phyloP scores from a whole-genome alignment of 768 basidiomycete species.

The Boletales sp. region DNA sequence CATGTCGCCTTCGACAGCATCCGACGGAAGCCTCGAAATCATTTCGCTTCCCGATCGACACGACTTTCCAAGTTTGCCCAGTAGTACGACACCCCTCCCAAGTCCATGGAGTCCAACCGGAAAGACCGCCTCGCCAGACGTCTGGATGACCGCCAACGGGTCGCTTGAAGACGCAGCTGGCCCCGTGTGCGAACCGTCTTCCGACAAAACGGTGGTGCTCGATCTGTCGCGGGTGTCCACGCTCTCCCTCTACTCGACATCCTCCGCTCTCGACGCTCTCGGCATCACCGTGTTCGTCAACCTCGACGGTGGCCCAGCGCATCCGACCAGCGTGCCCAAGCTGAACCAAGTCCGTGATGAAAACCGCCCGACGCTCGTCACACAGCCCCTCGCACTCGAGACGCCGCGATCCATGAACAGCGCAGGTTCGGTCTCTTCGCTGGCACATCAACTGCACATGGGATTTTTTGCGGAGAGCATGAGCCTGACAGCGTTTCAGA shows the following conservation, averaged over 20 bases:
- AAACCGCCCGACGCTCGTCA: background rate
- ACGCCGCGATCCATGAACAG: background rate
- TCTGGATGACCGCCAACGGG: slow-evolving; percentile 27
- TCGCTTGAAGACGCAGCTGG: slow-evolving; percentile 14
- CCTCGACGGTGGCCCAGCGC: slow-evolving; percentile 3
- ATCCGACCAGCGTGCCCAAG: background rate
- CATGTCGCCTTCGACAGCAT: slow-evolving; percentile 16
- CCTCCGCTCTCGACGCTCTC: slow-evolving; percentile 15
- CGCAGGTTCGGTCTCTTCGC: slow-evolving; percentile 23
- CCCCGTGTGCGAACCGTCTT: background rate
- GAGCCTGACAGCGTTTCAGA: slow-evolving; percentile 21
- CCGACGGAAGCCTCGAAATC: slow-evolving; percentile 21
- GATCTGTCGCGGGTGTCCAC: background rate
- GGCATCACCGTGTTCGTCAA: slow-evolving; percentile 15
- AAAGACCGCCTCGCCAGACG: background rate
- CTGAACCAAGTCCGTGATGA: background rate
- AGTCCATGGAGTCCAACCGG: slow-evolving; percentile 27
- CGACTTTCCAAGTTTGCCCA: background rate
- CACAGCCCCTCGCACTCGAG: background rate
- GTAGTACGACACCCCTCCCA: slow-evolving; percentile 18
- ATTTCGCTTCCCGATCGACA: slow-evolving; percentile 13
- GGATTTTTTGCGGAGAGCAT: slow-evolving; percentile 23
- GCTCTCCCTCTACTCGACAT: slow-evolving; percentile 10
- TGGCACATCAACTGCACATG: slow-evolving; percentile 24
- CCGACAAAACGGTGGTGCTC: too few relatives aligned